phyloP scores from a whole-genome alignment of 768 basidiomycete species.

The Tulasnella sp. region DNA sequence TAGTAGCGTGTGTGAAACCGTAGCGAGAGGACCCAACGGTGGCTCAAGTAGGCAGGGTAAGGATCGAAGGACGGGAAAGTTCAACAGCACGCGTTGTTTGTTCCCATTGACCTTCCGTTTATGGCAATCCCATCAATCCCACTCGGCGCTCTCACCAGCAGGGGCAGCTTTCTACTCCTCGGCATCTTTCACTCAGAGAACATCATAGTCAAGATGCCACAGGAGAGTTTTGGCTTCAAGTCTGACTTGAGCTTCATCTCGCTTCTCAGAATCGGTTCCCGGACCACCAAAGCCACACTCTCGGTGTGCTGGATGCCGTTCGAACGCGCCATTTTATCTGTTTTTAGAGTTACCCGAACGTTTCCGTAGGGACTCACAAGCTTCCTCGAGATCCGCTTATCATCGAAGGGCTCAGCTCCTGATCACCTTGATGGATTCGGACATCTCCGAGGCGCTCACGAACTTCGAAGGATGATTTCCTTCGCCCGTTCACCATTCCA shows the following conservation, averaged over 20 bases:
- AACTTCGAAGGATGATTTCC: neutral
- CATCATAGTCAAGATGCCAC: no score
- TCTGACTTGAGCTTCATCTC: neutral
- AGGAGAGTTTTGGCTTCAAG: neutral
- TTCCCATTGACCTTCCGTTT: neutral
- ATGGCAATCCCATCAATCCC: neutral
- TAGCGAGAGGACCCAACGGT: neutral
- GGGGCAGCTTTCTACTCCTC: no score
- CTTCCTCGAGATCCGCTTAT: neutral
- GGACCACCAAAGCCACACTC: no score
- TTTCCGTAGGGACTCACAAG: neutral
- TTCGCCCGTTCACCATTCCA: neutral
- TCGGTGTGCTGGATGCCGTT: neutral
- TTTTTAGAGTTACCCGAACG: neutral
- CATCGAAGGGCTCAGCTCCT: neutral
- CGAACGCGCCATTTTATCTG: neutral
- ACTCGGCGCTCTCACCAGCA: neutral
- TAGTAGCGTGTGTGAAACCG: neutral
- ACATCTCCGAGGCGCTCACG: neutral
- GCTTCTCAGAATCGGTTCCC: no score
- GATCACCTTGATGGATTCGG: conserved; percentile 10
- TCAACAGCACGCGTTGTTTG: conserved; percentile 6
- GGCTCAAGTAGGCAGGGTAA: neutral
- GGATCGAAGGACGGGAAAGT: neutral
- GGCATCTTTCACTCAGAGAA: no score